phyloP scores from a whole-genome alignment of 768 basidiomycete genomes.

The Mycena maculata region DNA sequence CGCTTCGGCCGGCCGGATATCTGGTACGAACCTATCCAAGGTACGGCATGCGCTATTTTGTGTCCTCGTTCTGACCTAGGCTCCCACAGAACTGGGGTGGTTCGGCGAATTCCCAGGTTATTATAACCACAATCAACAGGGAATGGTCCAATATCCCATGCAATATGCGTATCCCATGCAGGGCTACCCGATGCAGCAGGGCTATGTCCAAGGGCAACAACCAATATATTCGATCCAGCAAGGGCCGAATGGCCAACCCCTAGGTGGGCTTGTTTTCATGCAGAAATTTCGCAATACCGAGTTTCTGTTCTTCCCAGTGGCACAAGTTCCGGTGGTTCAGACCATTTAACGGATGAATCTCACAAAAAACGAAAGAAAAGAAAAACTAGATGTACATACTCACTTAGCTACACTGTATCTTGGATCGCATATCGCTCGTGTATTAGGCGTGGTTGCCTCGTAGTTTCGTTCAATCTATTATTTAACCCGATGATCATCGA shows the following conservation, averaged over 20 bases:
- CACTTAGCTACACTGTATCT: conserved; percentile 4
- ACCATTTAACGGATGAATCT: conserved; percentile 11
- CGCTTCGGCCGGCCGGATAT: conserved; percentile 64
- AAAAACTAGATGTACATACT: conserved; percentile 5
- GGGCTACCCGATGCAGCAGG: conserved; percentile 57
- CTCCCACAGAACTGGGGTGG: conserved; percentile 75
- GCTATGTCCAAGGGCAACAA: conserved; percentile 28
- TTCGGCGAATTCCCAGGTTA: conserved; percentile 79
- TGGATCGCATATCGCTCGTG: conserved; percentile 26
- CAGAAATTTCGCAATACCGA: not conserved
- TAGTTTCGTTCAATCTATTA: conserved; percentile 16
- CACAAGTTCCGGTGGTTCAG: conserved; percentile 32
- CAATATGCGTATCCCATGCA: conserved; percentile 33
- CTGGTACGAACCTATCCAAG: conserved; percentile 69
- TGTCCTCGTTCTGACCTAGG: conserved; percentile 15
- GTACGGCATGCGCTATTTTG: conserved; percentile 41
- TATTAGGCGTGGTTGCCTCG: conserved; percentile 36
- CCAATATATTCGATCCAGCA: conserved; percentile 27
- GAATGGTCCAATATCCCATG: conserved; percentile 42
- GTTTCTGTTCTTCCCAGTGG: conserved; percentile 17
- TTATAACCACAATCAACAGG: conserved; percentile 53
- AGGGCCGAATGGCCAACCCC: conserved; percentile 28
- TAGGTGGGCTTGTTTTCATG: conserved; percentile 5
- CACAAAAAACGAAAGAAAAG: conserved; percentile 12
- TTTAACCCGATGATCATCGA: conserved; percentile 21